Evolutionary conservation across 371 early-diverging fungal species (phyloP).

Genomic region (Mortierella sp.): DNA sequence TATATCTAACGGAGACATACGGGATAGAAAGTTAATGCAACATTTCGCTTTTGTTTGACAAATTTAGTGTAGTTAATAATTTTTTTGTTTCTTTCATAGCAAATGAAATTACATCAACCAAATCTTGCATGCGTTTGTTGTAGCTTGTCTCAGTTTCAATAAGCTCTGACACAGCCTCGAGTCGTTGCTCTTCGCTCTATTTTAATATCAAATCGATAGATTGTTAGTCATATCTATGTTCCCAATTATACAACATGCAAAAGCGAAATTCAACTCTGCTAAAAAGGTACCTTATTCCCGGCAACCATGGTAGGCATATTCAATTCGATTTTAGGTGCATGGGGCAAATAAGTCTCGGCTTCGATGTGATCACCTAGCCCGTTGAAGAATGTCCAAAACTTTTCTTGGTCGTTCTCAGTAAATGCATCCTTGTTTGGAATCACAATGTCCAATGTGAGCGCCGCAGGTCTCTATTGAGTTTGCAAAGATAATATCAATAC

Average conservation of each 20-base stretch:
- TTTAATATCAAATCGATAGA: not conserved
- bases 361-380: slow-evolving; percentile 42
- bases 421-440: slow-evolving; percentile 23
- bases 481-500: not conserved
- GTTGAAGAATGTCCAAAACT: slow-evolving; percentile 47
- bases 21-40: no score
- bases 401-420: slow-evolving; percentile 11
- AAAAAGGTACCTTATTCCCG: slow-evolving; percentile 19
- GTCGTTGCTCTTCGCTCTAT: slow-evolving; percentile 35
- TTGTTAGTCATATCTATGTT: not conserved
- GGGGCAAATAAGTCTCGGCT: slow-evolving; percentile 20
- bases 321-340: slow-evolving; percentile 10
- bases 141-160: slow-evolving; percentile 44
- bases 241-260: not conserved
- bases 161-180: slow-evolving; percentile 29
- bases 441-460: slow-evolving; percentile 38
- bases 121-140: slow-evolving; percentile 31
- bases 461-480: slow-evolving; percentile 27
- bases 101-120: slow-evolving; percentile 30
- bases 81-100: no score
- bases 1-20: slow-evolving; percentile 24
- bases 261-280: not conserved
- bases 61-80: not conserved
- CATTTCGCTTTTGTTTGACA: no score
- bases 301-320: slow-evolving; percentile 21